These are phyloP conservation scores for Corchorus capsularis DNA, from an alignment of 345 rosid genomes.

Conservation along the genomic window DNA sequence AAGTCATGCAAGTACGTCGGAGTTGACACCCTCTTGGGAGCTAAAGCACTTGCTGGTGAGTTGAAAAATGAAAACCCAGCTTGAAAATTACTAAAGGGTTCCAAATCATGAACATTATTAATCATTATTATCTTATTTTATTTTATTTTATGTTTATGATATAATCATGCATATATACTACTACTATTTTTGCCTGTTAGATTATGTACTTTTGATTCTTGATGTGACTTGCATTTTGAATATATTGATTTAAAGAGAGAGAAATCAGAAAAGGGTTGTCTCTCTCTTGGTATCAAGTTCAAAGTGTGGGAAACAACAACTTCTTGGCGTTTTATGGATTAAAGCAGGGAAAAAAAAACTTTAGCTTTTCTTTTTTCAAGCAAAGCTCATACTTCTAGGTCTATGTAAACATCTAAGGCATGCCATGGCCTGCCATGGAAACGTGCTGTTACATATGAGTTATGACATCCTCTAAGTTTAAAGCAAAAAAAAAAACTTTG, in stretches of 20 bases:
- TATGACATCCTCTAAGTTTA: not conserved
- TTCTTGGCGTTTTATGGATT: slow-evolving; percentile 6
- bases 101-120: too few relatives aligned
- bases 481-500: not conserved
- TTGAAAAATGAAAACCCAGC: slow-evolving; percentile 7
- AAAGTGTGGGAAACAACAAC: not conserved
- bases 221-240: slow-evolving; percentile 1
- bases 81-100: not conserved
- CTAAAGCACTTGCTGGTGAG: slow-evolving; percentile 63
- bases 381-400: not conserved
- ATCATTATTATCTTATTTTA: too few relatives aligned
- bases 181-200: too few relatives aligned
- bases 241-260: not conserved
- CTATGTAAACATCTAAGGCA: not conserved
- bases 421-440: not conserved
- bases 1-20: slow-evolving; percentile 81
- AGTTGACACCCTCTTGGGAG: slow-evolving; percentile 57
- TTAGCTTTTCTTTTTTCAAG: not conserved
- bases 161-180: not conserved
- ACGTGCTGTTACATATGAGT: not conserved
- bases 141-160: too few relatives aligned
- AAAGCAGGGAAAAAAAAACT: not conserved
- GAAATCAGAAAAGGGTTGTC: not conserved
- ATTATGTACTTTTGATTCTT: too few relatives aligned
- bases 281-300: not conserved